Evolutionary conservation across 2,329 filamentous ascomycete species (phyloP), one percentile per base, ranked within the genome.

Genomic region (Aureobasidium zeae): DNA sequence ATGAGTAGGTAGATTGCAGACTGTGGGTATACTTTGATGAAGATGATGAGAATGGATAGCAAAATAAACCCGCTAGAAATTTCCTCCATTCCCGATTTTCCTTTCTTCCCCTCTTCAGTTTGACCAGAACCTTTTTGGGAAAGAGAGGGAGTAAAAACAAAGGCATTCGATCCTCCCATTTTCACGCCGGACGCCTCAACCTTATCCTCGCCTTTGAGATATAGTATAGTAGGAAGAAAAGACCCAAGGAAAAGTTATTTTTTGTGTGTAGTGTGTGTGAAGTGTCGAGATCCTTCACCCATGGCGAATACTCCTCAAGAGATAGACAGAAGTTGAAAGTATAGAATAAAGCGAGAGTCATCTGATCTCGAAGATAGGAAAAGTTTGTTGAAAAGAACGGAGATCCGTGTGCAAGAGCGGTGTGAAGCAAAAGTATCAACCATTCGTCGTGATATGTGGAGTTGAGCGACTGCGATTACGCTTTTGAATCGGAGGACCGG

Each of bases 111-210:
- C n/a, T n/a, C n/a, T n/a, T n/a, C n/a, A n/a, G n/a, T n/a, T n/a
- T n/a, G n/a, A n/a, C n/a, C n/a, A n/a, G n/a, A n/a, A n/a, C n/a
- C n/a, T n/a, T n/a, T n/a, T n/a, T n/a, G n/a, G n/a, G n/a, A n/a
- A n/a, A n/a, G n/a, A n/a, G n/a, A n/a, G n/a, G n/a, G n/a, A n/a
- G n/a, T n/a, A n/a, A n/a, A n/a, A 26, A 39, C 19, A 24, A 12
- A 39, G 17, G n/a, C n/a, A 16, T 19, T 39, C 16, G 26, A 16
- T 39, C 36, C 36, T 11, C 29, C 35, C n/a, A n/a, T n/a, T n/a
- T n/a, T n/a, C 25, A 30, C 26, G 30, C 36, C 36, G 30, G 36
- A 39, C 36, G 36, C 36, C 36, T n/a, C n/a, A n/a, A n/a, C n/a
- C n/a, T n/a, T n/a, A 15, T n/a, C 26, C 26, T 26, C 17, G 17